A percentile compares a stretch with the other conserved stretches of the same genome.
Conservation (phyloP, 73 alveolate species). For the Tetrahymena thermophila region DNA sequence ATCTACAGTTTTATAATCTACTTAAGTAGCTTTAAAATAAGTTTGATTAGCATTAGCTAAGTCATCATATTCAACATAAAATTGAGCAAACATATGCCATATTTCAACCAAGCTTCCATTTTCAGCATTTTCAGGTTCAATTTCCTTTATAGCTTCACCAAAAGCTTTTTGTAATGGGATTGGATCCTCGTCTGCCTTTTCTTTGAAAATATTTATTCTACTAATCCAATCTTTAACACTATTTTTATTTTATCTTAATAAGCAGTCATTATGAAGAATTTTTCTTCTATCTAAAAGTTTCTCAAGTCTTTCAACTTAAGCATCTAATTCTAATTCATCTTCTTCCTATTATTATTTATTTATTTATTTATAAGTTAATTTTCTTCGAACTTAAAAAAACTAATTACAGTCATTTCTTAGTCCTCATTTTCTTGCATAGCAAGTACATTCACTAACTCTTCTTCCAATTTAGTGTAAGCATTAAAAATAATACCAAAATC, state of each 20-base stretch:
- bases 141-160: slow-evolving; percentile 81
- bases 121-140: slow-evolving; percentile 75
- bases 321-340: slow-evolving; percentile 61
- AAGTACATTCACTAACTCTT: slow-evolving; percentile 52
- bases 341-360: slow-evolving; percentile 32
- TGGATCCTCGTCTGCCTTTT: slow-evolving; percentile 51
- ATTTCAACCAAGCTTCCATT: slow-evolving; percentile 85
- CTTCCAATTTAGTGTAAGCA: slow-evolving; percentile 91
- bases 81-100: slow-evolving; percentile 82
- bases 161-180: slow-evolving; percentile 45
- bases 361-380: neutral
- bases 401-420: slow-evolving; percentile 35
- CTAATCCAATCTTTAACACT: slow-evolving; percentile 91
- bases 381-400: neutral
- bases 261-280: slow-evolving; percentile 70
- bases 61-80: slow-evolving; percentile 67
- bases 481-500: slow-evolving; percentile 92
- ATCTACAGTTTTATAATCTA: slow-evolving; percentile 60
- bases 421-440: slow-evolving; percentile 42
- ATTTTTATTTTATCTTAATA: slow-evolving; percentile 85
- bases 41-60: slow-evolving; percentile 58
- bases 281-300: slow-evolving; percentile 85
- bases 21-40: slow-evolving; percentile 55
- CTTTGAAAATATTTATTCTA: slow-evolving; percentile 69
- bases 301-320: slow-evolving; percentile 66